phyloP scores from a whole-genome alignment of 1,139 yeast species.

The Saccharomyces hybrid region DNA sequence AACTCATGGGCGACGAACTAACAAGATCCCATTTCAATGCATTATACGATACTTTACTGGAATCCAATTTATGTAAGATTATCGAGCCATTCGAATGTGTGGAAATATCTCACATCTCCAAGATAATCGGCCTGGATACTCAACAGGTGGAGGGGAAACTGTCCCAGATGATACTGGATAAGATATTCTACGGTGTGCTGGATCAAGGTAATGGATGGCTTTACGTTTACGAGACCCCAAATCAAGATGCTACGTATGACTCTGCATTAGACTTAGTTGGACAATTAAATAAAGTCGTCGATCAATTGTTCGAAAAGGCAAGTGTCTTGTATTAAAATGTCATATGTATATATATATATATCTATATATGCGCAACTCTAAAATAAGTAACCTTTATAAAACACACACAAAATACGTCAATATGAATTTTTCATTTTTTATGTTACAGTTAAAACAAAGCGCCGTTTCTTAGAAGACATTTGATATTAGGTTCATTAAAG shows the following conservation, averaged over 20 bases:
- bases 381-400: background rate
- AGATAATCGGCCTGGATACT: conserved; percentile 78
- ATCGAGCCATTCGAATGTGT: conserved; percentile 95
- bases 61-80: conserved; percentile 86
- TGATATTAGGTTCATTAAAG: background rate
- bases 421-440: background rate
- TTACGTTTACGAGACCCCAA: conserved; percentile 82
- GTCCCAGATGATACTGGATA: conserved; percentile 93
- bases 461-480: background rate
- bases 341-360: background rate
- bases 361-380: background rate
- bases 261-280: conserved; percentile 80
- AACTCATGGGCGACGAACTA: conserved; percentile 78
- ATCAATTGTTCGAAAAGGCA: conserved; percentile 88
- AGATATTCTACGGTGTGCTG: conserved; percentile 86
- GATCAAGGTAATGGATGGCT: conserved; percentile 99
- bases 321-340: conserved; percentile 50
- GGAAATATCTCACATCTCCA: conserved; percentile 81
- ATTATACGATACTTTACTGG: conserved; percentile 84
- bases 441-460: background rate
- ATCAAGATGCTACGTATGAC: conserved; percentile 81
- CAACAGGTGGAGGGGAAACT: conserved; percentile 91
- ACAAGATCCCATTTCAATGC: conserved; percentile 90
- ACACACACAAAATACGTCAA: background rate
- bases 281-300: conserved; percentile 83